A percentile compares a stretch with the other conserved stretches of the same genome.
Evolutionary conservation across 768 basidiomycete genomes (phyloP).

Genomic region (Mycena galopus): DNA sequence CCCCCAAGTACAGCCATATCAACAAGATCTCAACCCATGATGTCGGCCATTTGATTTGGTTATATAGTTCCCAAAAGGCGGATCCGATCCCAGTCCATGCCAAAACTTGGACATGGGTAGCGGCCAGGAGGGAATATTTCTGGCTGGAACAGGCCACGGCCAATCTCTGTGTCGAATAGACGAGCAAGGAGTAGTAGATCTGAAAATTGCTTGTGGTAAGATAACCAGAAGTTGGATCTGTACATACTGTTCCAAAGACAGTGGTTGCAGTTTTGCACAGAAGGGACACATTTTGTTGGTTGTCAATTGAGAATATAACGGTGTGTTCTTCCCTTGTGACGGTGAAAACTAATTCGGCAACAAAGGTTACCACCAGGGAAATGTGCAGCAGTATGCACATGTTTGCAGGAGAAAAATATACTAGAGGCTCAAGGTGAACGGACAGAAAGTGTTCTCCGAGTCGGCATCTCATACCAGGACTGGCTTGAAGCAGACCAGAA

Average conservation of each 20-base stretch:
- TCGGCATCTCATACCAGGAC: neutral
- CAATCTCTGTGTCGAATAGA: neutral
- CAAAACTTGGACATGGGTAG: neutral
- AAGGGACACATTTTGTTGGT: neutral
- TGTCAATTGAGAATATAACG: neutral
- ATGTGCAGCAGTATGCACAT: too few relatives aligned
- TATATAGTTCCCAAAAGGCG: neutral
- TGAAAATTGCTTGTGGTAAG: neutral
- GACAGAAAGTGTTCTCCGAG: neutral
- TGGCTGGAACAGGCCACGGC: neutral
- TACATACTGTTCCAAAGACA: neutral
- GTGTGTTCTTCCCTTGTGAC: neutral
- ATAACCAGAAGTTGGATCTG: too few relatives aligned
- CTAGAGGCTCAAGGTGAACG: neutral
- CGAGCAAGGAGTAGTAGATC: neutral
- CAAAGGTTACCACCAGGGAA: too few relatives aligned
- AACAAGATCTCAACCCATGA: neutral
- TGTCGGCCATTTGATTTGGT: neutral
- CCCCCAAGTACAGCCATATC: neutral
- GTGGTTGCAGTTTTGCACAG: neutral
- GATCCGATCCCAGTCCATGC: constrained; percentile 7
- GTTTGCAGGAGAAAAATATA: too few relatives aligned
- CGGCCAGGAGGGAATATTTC: neutral
- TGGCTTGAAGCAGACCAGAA: too few relatives aligned
- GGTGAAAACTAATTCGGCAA: neutral